phyloP scores from a whole-genome alignment of 2,329 filamentous ascomycete species.

The Ceratocystis huliohia region DNA sequence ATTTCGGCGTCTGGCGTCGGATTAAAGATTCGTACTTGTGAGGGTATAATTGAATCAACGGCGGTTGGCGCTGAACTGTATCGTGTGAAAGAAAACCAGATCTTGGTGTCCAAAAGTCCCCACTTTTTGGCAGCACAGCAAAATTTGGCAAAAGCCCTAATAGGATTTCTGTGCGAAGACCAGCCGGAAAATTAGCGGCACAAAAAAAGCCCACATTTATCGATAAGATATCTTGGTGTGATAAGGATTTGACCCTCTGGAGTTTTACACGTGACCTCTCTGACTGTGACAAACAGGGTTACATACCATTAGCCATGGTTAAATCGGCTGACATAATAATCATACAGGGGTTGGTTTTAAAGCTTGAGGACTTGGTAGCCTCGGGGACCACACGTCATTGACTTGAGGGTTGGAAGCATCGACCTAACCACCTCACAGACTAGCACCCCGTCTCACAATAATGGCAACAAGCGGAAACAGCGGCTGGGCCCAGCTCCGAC shows the following conservation, averaged over 20 bases:
- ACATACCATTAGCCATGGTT: constrained; percentile 1
- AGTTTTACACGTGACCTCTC: not conserved
- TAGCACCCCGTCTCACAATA: not conserved
- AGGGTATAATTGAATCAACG: constrained; percentile 20
- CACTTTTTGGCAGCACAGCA: constrained; percentile 20
- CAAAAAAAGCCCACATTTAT: constrained; percentile 12
- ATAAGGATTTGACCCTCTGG: not conserved
- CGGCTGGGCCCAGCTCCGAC: constrained; percentile 87
- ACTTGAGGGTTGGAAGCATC: constrained; percentile 3
- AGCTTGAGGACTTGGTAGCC: constrained; percentile 10
- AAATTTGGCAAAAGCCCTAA: constrained; percentile 21
- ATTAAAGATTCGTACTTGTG: constrained; percentile 21
- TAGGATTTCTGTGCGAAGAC: constrained; percentile 17
- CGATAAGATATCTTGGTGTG: constrained; percentile 20
- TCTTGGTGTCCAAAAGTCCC: constrained; percentile 18
- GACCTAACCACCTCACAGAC: not conserved
- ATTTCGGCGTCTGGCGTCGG: constrained; percentile 21
- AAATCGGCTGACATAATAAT: constrained; percentile 18
- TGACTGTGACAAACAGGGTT: not conserved
- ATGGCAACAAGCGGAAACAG: constrained; percentile 33
- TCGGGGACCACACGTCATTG: constrained; percentile 16
- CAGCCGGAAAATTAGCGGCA: constrained; percentile 16
- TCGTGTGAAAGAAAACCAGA: constrained; percentile 20
- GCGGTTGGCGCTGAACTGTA: constrained; percentile 20
- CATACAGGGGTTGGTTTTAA: constrained; percentile 17